These are phyloP conservation scores for Globisporangium abappressorium DNA, from an alignment of 352 stramenopile genomes.

Conservation along the genomic window DNA sequence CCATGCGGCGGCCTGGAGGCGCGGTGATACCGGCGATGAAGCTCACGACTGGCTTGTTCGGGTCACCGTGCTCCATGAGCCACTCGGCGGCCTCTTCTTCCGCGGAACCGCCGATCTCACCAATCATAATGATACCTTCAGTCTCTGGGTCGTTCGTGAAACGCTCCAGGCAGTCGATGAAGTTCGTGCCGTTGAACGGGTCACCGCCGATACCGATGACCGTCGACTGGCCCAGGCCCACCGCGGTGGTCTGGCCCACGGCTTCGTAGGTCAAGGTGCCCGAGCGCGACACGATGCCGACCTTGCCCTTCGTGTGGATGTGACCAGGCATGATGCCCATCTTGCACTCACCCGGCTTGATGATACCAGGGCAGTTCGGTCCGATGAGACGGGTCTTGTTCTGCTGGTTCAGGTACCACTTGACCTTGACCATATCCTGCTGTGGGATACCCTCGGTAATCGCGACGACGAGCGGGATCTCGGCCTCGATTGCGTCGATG, in stretches of 20 bases:
- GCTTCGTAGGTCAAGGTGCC: conserved; percentile 99
- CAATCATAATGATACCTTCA: conserved; percentile 99
- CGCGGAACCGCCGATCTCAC: conserved; percentile 98
- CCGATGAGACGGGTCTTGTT: conserved; percentile 96
- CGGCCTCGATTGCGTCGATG: conserved; percentile 97
- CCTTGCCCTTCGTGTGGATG: conserved; percentile 98
- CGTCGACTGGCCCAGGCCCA: conserved; percentile 97
- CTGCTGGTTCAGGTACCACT: conserved; percentile 93
- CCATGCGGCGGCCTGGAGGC: conserved; percentile 97
- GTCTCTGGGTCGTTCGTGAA: conserved; percentile 99
- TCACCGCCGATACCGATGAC: conserved; percentile 99
- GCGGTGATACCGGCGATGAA: conserved; percentile 99
- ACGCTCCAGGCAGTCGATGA: conserved; percentile 99
- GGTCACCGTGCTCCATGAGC: conserved; percentile 96
- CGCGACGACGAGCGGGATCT: conserved; percentile 95
- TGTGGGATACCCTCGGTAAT: conserved; percentile 99
- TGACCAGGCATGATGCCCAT: conserved; percentile 99
- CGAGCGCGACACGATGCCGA: conserved; percentile 98
- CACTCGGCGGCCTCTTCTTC: conserved; percentile 99
- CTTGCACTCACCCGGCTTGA: conserved; percentile 99
- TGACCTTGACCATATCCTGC: conserved; percentile 99
- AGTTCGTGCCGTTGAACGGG: conserved; percentile 99
- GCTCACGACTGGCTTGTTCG: conserved; percentile 99
- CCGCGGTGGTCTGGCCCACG: conserved; percentile 96
- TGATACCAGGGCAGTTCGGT: conserved; percentile 99